A percentile compares a stretch with the other conserved stretches of the same genome.
These are phyloP conservation scores for Penicillium sclerotiorum DNA, from an alignment of 2,329 filamentous ascomycete species.

Conservation along the genomic window DNA sequence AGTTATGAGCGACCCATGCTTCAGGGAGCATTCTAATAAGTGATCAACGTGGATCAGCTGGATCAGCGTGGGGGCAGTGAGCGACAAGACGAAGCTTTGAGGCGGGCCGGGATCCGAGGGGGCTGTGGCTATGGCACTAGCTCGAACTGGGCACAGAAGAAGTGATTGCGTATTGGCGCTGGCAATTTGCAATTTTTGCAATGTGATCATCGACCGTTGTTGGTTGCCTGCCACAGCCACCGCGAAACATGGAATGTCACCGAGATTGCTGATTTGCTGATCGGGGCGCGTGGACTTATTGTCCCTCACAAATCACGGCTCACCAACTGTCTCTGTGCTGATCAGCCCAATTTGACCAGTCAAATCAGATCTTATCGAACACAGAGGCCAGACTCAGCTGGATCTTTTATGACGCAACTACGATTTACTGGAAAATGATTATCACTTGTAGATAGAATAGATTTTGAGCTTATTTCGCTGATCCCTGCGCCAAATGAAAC, in stretches of 20 bases:
- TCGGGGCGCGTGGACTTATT: too few species aligned
- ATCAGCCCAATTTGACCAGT: too few species aligned
- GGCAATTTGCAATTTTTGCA: neutral
- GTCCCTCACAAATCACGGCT: too few species aligned
- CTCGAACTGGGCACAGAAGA: neutral
- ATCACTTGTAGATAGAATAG: constrained; percentile 11
- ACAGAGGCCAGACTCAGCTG: too few species aligned
- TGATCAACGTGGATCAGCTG: neutral
- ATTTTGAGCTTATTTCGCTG: constrained; percentile 23
- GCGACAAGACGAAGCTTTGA: too few species aligned
- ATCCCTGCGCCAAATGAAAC: constrained; percentile 20
- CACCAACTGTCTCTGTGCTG: too few species aligned
- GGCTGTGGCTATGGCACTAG: neutral
- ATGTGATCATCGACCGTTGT: neutral
- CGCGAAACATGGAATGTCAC: too few species aligned
- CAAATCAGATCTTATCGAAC: too few species aligned
- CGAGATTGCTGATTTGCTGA: too few species aligned
- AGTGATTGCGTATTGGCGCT: neutral
- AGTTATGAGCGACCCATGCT: neutral
- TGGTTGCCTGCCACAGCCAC: too few species aligned
- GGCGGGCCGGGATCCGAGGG: neutral
- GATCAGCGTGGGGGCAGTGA: too few species aligned
- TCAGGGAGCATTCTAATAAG: neutral
- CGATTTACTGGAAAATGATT: neutral
- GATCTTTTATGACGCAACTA: too few species aligned